Evolutionary conservation across 31 red algal genomes (phyloP).

Genomic region (Endocladia muricata): DNA sequence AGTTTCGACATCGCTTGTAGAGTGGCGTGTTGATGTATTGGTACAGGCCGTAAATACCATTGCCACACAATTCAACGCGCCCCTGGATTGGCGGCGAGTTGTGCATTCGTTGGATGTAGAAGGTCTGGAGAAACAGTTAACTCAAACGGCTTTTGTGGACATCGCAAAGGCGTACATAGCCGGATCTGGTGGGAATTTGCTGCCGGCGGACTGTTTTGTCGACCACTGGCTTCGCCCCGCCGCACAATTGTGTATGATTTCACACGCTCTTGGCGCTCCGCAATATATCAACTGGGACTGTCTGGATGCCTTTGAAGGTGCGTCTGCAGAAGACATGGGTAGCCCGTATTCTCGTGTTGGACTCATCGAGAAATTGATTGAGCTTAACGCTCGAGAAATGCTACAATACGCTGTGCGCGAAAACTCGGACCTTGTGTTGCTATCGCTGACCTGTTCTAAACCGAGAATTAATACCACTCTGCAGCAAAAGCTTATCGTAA

Average conservation of each 20-base stretch:
- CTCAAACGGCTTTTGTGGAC: slow-evolving; percentile 32
- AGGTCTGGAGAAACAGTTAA: slow-evolving; percentile 47
- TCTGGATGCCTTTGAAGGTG: slow-evolving; percentile 44
- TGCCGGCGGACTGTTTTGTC: slow-evolving; percentile 64
- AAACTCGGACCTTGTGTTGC: slow-evolving; percentile 45
- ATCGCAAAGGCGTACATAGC: slow-evolving; percentile 61
- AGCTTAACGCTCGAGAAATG: slow-evolving; percentile 59
- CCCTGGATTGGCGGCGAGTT: slow-evolving; percentile 66
- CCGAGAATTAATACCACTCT: slow-evolving; percentile 52
- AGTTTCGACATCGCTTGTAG: slow-evolving; percentile 18
- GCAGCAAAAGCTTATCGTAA: slow-evolving; percentile 66
- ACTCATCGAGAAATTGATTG: slow-evolving; percentile 63
- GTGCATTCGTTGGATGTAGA: slow-evolving; percentile 65
- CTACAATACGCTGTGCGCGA: slow-evolving; percentile 46
- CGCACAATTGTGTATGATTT: slow-evolving; percentile 59
- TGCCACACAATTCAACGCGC: slow-evolving; percentile 39
- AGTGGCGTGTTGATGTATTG: slow-evolving; percentile 76
- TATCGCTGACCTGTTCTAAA: slow-evolving; percentile 61
- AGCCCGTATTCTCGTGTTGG: slow-evolving; percentile 45
- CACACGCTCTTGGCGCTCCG: slow-evolving; percentile 50
- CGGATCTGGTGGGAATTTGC: slow-evolving; percentile 43
- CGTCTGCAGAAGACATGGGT: slow-evolving; percentile 31
- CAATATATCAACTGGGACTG: slow-evolving; percentile 64
- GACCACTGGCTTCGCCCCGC: slow-evolving; percentile 45
- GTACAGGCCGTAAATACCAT: slow-evolving; percentile 58